These are phyloP conservation scores for Colletotrichum simmondsii DNA, from an alignment of 2,329 filamentous ascomycete species.

Conservation along the genomic window DNA sequence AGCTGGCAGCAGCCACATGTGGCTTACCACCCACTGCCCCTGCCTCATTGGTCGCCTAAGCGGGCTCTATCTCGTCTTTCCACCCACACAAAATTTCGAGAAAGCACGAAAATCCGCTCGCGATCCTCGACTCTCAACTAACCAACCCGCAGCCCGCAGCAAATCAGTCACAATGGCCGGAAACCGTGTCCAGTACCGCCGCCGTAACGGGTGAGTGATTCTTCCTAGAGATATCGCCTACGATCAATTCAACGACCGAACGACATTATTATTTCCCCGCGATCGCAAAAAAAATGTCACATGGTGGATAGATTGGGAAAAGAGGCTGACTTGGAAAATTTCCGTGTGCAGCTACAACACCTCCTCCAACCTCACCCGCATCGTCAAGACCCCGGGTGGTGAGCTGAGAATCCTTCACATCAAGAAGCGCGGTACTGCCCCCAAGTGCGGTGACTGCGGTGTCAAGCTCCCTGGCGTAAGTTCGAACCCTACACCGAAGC, in stretches of 20 bases:
- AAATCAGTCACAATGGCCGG: slow-evolving; percentile 67
- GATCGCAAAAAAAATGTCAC: background rate
- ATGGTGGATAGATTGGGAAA: background rate
- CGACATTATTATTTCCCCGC: background rate
- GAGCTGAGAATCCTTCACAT: slow-evolving; percentile 97
- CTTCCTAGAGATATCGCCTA: background rate
- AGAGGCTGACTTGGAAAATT: slow-evolving; percentile 37
- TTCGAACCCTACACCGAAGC: slow-evolving; percentile 47
- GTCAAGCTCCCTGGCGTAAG: slow-evolving; percentile 97
- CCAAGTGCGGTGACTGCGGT: slow-evolving; percentile 99
- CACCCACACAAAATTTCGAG: slow-evolving; percentile 29
- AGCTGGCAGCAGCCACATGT: slow-evolving; percentile 8
- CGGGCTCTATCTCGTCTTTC: slow-evolving; percentile 45
- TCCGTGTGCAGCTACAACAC: slow-evolving; percentile 88
- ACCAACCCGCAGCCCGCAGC: slow-evolving; percentile 43
- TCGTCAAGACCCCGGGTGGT: slow-evolving; percentile 96
- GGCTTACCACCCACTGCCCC: background rate
- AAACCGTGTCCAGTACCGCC: slow-evolving; percentile 75
- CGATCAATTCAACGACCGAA: slow-evolving; percentile 16
- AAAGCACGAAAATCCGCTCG: slow-evolving; percentile 13
- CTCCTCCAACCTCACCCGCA: slow-evolving; percentile 94
- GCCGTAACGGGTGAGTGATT: slow-evolving; percentile 79
- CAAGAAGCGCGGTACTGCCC: slow-evolving; percentile 98
- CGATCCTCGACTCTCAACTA: slow-evolving; percentile 13
- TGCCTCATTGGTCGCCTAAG: slow-evolving; percentile 50